These are phyloP conservation scores for Pseudogymnoascus sp. DNA, from an alignment of 2,329 filamentous ascomycete genomes.

Conservation along the genomic window DNA sequence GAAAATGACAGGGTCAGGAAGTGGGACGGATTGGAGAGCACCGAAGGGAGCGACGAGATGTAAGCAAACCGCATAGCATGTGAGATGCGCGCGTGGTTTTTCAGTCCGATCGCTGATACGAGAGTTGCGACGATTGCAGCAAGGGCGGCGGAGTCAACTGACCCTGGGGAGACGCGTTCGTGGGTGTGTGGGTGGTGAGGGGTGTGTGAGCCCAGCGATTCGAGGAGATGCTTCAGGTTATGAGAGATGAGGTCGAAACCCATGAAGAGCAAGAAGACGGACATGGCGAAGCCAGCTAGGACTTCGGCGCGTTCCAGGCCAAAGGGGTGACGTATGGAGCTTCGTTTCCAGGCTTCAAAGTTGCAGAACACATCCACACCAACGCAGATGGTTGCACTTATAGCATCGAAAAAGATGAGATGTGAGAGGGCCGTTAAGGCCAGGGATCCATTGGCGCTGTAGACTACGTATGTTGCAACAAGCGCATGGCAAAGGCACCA, in stretches of 20 bases:
- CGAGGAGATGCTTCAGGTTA: constrained; percentile 85
- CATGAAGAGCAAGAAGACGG: constrained; percentile 93
- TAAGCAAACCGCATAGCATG: constrained; percentile 83
- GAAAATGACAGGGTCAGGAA: constrained; percentile 89
- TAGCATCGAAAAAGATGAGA: constrained; percentile 88
- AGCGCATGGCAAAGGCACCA: constrained; percentile 88
- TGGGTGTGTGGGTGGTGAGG: constrained; percentile 64
- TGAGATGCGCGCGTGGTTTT: constrained; percentile 87
- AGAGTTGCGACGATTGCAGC: constrained; percentile 76
- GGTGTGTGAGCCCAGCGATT: constrained; percentile 59
- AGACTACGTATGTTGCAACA: constrained; percentile 77
- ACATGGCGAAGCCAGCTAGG: constrained; percentile 90
- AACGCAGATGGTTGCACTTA: constrained; percentile 85
- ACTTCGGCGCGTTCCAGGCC: constrained; percentile 87
- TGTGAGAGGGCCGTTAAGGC: constrained; percentile 90
- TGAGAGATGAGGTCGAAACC: constrained; percentile 93
- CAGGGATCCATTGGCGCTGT: constrained; percentile 75
- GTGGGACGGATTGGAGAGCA: constrained; percentile 93
- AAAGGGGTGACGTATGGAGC: constrained; percentile 88
- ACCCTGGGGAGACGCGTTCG: constrained; percentile 61
- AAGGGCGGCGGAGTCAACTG: constrained; percentile 71
- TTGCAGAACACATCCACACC: constrained; percentile 89
- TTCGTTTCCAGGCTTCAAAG: constrained; percentile 95
- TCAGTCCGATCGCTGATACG: constrained; percentile 75
- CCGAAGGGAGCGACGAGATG: constrained; percentile 69